Conservation (phyloP, 352 stramenopile species). For the Phytopythium sindhum region DNA sequence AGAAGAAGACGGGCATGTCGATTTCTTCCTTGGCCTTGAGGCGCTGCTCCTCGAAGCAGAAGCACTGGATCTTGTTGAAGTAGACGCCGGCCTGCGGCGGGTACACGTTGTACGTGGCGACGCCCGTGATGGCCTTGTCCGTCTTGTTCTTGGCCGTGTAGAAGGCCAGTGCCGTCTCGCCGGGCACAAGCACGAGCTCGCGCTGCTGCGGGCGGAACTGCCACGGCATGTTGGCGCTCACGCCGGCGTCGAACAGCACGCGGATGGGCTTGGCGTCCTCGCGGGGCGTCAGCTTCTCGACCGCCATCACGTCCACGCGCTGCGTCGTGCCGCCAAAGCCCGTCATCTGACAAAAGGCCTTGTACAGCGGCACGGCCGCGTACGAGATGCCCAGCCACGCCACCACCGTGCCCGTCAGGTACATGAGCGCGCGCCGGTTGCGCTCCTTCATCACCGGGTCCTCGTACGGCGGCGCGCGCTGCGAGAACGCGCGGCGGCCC, state of each 20-base stretch:
- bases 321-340: slow-evolving; percentile 96
- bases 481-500: slow-evolving; percentile 39
- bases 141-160: slow-evolving; percentile 98
- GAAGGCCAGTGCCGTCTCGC: slow-evolving; percentile 98
- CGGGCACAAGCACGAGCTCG: slow-evolving; percentile 92
- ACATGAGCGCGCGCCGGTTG: slow-evolving; percentile 92
- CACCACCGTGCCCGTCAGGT: slow-evolving; percentile 91
- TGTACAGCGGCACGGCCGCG: slow-evolving; percentile 97
- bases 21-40: slow-evolving; percentile 97
- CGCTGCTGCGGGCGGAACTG: slow-evolving; percentile 95
- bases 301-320: slow-evolving; percentile 67
- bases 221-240: slow-evolving; percentile 95
- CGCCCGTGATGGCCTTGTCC: slow-evolving; percentile 96
- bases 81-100: slow-evolving; percentile 96
- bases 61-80: slow-evolving; percentile 99
- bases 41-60: slow-evolving; percentile 99
- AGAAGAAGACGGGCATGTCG: slow-evolving; percentile 99
- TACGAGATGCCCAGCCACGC: slow-evolving; percentile 95
- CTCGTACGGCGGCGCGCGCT: slow-evolving; percentile 38
- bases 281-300: slow-evolving; percentile 87
- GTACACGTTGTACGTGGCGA: slow-evolving; percentile 99
- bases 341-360: slow-evolving; percentile 98
- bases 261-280: slow-evolving; percentile 92
- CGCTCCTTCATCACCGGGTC: slow-evolving; percentile 68
- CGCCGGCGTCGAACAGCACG: slow-evolving; percentile 95